These are phyloP conservation scores for Penicillium cinerascens DNA, from an alignment of 495 filamentous ascomycete genomes.

Conservation along the genomic window DNA sequence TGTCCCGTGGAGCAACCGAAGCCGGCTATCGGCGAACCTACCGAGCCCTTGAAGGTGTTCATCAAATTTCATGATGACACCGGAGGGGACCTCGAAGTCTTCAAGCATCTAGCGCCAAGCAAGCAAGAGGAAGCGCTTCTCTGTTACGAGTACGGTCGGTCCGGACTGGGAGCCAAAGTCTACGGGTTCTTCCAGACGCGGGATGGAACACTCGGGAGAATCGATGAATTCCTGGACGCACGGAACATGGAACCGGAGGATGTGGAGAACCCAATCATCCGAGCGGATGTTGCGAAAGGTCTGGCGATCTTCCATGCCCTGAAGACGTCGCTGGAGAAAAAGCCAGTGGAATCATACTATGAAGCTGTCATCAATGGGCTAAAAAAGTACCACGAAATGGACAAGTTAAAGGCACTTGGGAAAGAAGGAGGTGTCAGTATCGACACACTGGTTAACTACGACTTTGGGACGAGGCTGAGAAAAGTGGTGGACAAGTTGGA, in stretches of 20 bases:
- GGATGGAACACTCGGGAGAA: constrained; percentile 25
- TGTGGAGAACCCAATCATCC: constrained; percentile 26
- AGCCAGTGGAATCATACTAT: constrained; percentile 17
- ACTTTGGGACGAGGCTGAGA: constrained; percentile 18
- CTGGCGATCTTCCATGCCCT: constrained; percentile 20
- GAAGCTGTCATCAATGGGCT: constrained; percentile 18
- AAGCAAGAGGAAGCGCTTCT: constrained; percentile 27
- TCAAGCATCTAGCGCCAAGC: constrained; percentile 23
- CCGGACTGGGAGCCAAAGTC: constrained; percentile 26
- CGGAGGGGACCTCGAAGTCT: constrained; percentile 16
- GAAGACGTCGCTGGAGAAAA: constrained; percentile 16
- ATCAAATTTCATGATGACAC: constrained; percentile 23
- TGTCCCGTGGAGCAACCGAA: constrained; percentile 25
- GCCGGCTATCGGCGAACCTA: neutral
- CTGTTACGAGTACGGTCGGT: constrained; percentile 25
- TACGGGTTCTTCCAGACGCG: constrained; percentile 27
- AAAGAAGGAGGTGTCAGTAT: constrained; percentile 25
- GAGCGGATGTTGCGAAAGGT: constrained; percentile 27
- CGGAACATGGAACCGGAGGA: constrained; percentile 27
- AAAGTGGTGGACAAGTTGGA: constrained; percentile 21
- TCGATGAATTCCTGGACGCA: constrained; percentile 30
- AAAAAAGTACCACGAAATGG: constrained; percentile 18
- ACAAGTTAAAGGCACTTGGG: constrained; percentile 25
- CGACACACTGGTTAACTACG: constrained; percentile 24
- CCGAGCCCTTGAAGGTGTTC: constrained; percentile 25